phyloP scores from a whole-genome alignment of 2,329 filamentous ascomycete species.

The Cladophialophora yegresii region DNA sequence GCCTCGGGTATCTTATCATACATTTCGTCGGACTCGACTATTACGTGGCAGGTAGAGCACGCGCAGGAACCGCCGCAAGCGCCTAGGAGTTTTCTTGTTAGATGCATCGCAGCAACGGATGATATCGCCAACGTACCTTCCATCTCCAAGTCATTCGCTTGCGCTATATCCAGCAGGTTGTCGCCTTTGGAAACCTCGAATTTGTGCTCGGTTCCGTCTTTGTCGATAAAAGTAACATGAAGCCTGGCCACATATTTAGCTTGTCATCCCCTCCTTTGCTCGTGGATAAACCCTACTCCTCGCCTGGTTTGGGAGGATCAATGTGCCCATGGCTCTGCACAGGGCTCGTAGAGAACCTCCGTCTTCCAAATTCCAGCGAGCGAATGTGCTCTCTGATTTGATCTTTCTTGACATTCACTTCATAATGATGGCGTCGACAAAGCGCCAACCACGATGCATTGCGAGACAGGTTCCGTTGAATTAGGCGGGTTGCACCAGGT shows the following conservation, averaged over 20 bases:
- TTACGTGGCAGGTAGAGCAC: slow-evolving; percentile 90
- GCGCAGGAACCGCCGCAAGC: slow-evolving; percentile 93
- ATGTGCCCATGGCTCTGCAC: slow-evolving; percentile 73
- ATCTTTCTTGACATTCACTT: slow-evolving; percentile 29
- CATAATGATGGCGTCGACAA: slow-evolving; percentile 31
- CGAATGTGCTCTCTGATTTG: slow-evolving; percentile 32
- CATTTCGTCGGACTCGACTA: slow-evolving; percentile 71
- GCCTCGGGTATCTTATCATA: slow-evolving; percentile 79
- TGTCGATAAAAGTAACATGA: slow-evolving; percentile 89
- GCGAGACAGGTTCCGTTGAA: slow-evolving; percentile 10
- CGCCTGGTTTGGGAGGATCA: slow-evolving; percentile 79
- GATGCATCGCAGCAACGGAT: not conserved
- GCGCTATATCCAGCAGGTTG: slow-evolving; percentile 92
- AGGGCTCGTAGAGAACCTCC: slow-evolving; percentile 68
- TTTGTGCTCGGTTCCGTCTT: slow-evolving; percentile 74
- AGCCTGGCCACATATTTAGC: slow-evolving; percentile 57
- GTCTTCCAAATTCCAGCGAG: slow-evolving; percentile 38
- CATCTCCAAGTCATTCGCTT: slow-evolving; percentile 95
- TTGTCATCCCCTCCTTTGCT: not conserved
- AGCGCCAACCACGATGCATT: slow-evolving; percentile 11
- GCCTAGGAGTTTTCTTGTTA: slow-evolving; percentile 49
- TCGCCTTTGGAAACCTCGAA: slow-evolving; percentile 82
- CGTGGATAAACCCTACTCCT: slow-evolving; percentile 67
- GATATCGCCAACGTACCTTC: slow-evolving; percentile 61
- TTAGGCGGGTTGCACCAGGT: slow-evolving; percentile 8